These are phyloP conservation scores for Aspergillus leporis DNA, from an alignment of 495 filamentous ascomycete genomes.

Conservation along the genomic window DNA sequence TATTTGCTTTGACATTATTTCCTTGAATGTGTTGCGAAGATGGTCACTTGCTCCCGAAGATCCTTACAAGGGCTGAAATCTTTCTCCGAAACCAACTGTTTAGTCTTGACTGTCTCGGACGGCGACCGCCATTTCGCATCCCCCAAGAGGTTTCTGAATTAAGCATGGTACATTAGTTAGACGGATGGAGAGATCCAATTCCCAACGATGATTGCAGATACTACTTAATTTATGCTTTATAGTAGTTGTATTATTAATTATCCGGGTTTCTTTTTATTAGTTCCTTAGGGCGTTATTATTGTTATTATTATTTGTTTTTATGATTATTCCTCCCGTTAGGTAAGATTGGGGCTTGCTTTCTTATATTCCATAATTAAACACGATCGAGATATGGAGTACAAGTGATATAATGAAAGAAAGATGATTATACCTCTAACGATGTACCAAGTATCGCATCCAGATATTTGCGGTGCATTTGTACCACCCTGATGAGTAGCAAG, in stretches of 20 bases:
- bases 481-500: neutral
- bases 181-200: neutral
- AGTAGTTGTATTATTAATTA: neutral
- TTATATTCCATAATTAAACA: neutral
- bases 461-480: neutral
- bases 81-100: slow-evolving; percentile 14
- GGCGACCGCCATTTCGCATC: slow-evolving; percentile 21
- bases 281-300: neutral
- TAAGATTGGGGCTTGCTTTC: neutral
- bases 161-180: slow-evolving; percentile 15
- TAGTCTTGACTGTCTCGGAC: slow-evolving; percentile 12
- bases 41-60: slow-evolving; percentile 8
- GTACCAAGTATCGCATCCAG: too few species aligned
- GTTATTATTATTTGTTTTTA: neutral
- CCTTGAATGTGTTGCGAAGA: neutral
- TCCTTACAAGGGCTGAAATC: slow-evolving; percentile 16
- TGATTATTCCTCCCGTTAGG: neutral
- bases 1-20: neutral
- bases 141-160: slow-evolving; percentile 9
- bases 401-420: neutral
- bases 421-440: too few species aligned
- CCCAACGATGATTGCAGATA: slow-evolving; percentile 6
- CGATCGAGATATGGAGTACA: neutral
- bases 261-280: slow-evolving; percentile 1
- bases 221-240: neutral